Evolutionary conservation across 495 filamentous ascomycete species (phyloP), one percentile per base, ranked within the genome.

Genomic region (Xylona heveae): DNA sequence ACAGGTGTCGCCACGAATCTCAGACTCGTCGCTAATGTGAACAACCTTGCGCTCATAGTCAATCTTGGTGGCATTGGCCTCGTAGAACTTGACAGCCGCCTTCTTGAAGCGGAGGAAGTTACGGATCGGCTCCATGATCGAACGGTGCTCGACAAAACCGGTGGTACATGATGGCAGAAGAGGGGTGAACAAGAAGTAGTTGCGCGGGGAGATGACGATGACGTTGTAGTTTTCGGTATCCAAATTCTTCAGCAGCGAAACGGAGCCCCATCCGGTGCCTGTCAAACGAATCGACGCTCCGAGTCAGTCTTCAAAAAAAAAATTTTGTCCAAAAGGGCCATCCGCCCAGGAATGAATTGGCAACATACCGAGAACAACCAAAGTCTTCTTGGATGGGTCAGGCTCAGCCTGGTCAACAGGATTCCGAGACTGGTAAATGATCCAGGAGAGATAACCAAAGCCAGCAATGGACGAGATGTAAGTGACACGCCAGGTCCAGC

Each of bases 181-280:
- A 25, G 88, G 88, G 12, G 90, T 99, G 66, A 95, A 99, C 36
- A 99, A 76, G 73, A 99, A 99, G 68, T 88, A 99, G 58, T 95
- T 95, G 43, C 88, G 80, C 34, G 88, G 88, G 25, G 85, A 94
- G 52, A 82, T 76, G 42, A 97, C 79, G 54, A 93, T 54, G 49
- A 97, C 88, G 57, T 95, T 95, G 66, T 93, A 97, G 65, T 94
- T 90, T 45, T 85, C 74, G 28, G 88, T 92, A 51, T 97, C 90
- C 46, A 97, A 71, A 48, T 85, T 92, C 71, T 99, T 99, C 39
- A 99, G 68, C 24, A 99, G 73, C 35, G 84, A 88, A 38, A 99
- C 80, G 9, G 84, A 74, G 36, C 90, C 88, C 88, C 88, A 99
- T 44, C 88, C 88, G 42, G 83, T 90, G 42, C 84, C 81, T 91